Conservation (phyloP, 352 stramenopile genomes). For the Globisporangium sylvaticum region DNA sequence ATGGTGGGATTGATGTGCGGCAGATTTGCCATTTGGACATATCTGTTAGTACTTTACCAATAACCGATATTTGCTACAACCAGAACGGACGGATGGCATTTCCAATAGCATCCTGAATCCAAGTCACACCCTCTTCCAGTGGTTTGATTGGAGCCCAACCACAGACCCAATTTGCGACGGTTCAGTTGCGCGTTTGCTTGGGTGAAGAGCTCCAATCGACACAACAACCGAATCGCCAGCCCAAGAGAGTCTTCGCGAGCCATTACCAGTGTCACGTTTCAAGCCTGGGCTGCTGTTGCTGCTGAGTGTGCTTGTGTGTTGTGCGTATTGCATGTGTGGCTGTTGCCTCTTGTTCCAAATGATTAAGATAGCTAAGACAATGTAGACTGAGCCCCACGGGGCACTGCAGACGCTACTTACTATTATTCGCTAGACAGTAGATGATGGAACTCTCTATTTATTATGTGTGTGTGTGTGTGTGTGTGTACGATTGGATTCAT, state of each 20-base stretch:
- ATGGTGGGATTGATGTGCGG: not conserved
- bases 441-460: slow-evolving; percentile 50
- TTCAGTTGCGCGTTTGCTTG: not conserved
- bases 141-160: slow-evolving; percentile 13
- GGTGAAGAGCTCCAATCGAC: not conserved
- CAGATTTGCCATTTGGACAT: no score
- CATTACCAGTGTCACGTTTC: no score
- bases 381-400: slow-evolving; percentile 18
- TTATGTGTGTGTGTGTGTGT: not conserved
- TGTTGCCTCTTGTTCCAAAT: slow-evolving; percentile 26
- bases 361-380: slow-evolving; percentile 72
- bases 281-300: not conserved
- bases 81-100: not conserved
- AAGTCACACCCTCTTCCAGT: slow-evolving; percentile 1
- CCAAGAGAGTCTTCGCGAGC: not conserved
- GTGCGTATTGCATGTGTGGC: not conserved
- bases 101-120: not conserved
- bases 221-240: slow-evolving; percentile 6
- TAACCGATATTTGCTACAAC: not conserved
- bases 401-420: slow-evolving; percentile 61
- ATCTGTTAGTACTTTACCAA: not conserved
- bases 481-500: not conserved
- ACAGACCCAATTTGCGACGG: not conserved
- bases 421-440: slow-evolving; percentile 89
- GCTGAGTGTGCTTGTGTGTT: slow-evolving; percentile 19